A percentile compares a stretch with the other conserved stretches of the same genome.
phyloP scores from a whole-genome alignment of 2,329 filamentous ascomycete genomes.

The Trichophyton simii region DNA sequence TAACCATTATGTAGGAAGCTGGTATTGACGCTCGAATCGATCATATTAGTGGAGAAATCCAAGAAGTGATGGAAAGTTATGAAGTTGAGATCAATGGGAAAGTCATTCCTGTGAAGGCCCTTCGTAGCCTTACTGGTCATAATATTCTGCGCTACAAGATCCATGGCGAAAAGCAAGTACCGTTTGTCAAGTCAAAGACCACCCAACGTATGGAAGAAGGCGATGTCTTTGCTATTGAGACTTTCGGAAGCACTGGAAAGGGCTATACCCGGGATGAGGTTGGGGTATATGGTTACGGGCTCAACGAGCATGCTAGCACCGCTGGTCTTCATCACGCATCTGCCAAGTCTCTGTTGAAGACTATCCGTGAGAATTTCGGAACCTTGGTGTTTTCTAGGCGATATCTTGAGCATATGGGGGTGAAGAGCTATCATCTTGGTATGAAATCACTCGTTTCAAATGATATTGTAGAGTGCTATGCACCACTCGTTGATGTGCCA shows the following conservation, averaged over 20 bases:
- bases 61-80: slow-evolving; percentile 51
- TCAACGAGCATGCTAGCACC: slow-evolving; percentile 28
- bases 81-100: slow-evolving; percentile 44
- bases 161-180: slow-evolving; percentile 45
- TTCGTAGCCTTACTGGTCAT: slow-evolving; percentile 44
- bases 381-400: slow-evolving; percentile 49
- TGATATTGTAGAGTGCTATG: slow-evolving; percentile 46
- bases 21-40: slow-evolving; percentile 44
- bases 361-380: slow-evolving; percentile 51
- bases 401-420: slow-evolving; percentile 51
- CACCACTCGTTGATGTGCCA: slow-evolving; percentile 44
- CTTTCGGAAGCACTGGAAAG: slow-evolving; percentile 44
- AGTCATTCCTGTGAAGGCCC: slow-evolving; percentile 40
- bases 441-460: slow-evolving; percentile 46
- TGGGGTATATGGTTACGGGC: slow-evolving; percentile 43
- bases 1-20: slow-evolving; percentile 28
- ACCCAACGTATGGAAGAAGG: slow-evolving; percentile 47
- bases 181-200: slow-evolving; percentile 34
- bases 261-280: slow-evolving; percentile 39
- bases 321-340: slow-evolving; percentile 36
- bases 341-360: slow-evolving; percentile 45
- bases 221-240: slow-evolving; percentile 48
- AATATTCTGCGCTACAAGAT: slow-evolving; percentile 44
- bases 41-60: slow-evolving; percentile 46
- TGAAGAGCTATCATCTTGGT: slow-evolving; percentile 48